Conservation (phyloP, 768 basidiomycete species). For the Tulasnella sp. region DNA sequence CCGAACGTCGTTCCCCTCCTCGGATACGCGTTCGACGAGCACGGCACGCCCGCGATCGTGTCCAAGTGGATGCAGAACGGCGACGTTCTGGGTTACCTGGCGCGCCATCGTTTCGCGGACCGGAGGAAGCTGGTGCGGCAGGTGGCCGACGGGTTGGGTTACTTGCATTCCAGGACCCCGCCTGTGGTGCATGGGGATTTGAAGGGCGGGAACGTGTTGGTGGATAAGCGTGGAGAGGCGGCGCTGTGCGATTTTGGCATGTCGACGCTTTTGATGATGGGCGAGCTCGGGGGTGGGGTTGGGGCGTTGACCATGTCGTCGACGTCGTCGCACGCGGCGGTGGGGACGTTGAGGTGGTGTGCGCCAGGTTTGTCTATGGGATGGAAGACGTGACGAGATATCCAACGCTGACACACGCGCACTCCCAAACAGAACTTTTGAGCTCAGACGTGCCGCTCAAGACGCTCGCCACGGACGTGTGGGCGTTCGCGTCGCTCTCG, state of each 20-base stretch:
- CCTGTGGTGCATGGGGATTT: slow-evolving; percentile 11
- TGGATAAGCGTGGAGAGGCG: slow-evolving; percentile 1
- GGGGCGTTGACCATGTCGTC: neutral
- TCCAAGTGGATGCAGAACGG: slow-evolving; percentile 7
- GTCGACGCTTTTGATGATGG: neutral
- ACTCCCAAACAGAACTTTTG: neutral
- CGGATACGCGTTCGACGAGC: neutral
- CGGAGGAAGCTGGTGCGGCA: slow-evolving; percentile 9
- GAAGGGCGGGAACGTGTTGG: slow-evolving; percentile 12
- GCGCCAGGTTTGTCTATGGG: slow-evolving; percentile 4
- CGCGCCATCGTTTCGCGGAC: slow-evolving; percentile 3
- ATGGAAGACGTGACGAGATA: neutral
- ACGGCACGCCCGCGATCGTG: slow-evolving; percentile 5
- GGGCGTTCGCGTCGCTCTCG: slow-evolving; percentile 5
- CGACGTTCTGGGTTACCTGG: neutral
- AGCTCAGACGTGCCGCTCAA: neutral
- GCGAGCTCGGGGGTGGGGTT: no score
- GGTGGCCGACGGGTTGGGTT: slow-evolving; percentile 5
- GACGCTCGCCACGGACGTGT: slow-evolving; percentile 9
- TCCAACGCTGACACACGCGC: no score
- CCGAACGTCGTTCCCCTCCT: neutral
- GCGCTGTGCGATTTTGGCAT: slow-evolving; percentile 7
- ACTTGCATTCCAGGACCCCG: slow-evolving; percentile 6
- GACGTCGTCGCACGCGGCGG: neutral
- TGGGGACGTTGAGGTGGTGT: slow-evolving; percentile 10